These are phyloP conservation scores for Sugiyamaella marilandica DNA, from an alignment of 805 yeast species.

Conservation along the genomic window DNA sequence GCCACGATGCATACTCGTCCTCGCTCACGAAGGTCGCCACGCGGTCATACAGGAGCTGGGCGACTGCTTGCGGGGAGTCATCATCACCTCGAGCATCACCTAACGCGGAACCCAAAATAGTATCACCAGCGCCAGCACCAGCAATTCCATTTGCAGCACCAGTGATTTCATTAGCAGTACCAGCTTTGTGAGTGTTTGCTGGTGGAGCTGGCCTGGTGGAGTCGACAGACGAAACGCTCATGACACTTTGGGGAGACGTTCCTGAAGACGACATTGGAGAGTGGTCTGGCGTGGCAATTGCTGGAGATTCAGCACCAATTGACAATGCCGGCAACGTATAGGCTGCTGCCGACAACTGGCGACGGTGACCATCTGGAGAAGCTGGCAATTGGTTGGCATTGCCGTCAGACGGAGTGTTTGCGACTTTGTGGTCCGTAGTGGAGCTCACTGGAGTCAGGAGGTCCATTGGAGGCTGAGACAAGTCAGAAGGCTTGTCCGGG, in stretches of 20 bases:
- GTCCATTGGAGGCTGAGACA: neutral
- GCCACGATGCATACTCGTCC: slow-evolving; percentile 40
- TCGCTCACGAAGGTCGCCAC: slow-evolving; percentile 21
- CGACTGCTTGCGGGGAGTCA: slow-evolving; percentile 3
- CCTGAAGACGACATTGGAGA: neutral
- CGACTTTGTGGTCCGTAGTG: slow-evolving; percentile 34
- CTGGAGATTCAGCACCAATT: neutral
- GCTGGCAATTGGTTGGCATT: slow-evolving; percentile 43
- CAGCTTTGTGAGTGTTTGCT: neutral
- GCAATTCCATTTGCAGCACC: neutral
- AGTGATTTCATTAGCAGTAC: neutral
- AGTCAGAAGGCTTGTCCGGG: neutral
- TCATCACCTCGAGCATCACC: neutral
- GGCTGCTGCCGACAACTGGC: too few relatives aligned
- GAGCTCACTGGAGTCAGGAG: neutral
- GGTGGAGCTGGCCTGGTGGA: neutral
- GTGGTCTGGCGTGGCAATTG: neutral
- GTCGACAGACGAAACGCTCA: neutral
- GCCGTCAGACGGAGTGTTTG: slow-evolving; percentile 45
- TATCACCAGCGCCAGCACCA: neutral
- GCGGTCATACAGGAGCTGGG: slow-evolving; percentile 17
- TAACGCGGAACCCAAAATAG: neutral
- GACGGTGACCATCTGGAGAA: too few relatives aligned
- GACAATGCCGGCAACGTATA: too few relatives aligned
- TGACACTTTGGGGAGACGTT: neutral